Base-by-base conservation (phyloP, 83 land plant genomes). In the Diphasiastrum complanatum region DNA sequence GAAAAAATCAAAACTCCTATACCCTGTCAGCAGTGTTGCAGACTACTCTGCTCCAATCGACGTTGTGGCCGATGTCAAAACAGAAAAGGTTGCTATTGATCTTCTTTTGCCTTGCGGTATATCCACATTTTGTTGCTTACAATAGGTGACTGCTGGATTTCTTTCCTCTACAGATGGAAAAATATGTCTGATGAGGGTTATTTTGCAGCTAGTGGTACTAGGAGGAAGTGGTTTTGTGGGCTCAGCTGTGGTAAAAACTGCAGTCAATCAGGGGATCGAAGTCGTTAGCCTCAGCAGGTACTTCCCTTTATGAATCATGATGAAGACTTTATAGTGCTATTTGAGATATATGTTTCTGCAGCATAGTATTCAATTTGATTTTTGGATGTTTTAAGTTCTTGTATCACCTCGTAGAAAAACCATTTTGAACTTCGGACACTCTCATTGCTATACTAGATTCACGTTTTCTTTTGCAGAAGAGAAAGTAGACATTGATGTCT, bases 191-290 rank as follows among this genome's bases (percentile, higher is more conserved):
- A 2, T 55, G 10, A 24, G 20, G 35, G 41, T 22, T 54, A 16
- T 8, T 16, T 24, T 59, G 61, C 75, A 95, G 99, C 65, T 95
- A 66, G 78, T 95, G 5, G 97, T 95, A 25, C 61, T 95, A 60
- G 99, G 99, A 51, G 99, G 99, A 36, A 89, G 51, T 78, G 99
- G 99, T 25, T 95, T 89, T 78, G 99, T 95, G 47, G 99, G 99
- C 38, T 75, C 97, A 36, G 88, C 96, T 37, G 79, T 95, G 11
- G 89, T 97, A 75, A 86, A 89, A 61, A 87, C 96, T 57, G 99
- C 99, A 46, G 79, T 86, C 5, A 74, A 80, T 3, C 82, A 78
- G 74, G 93, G 90, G 58, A 80, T 95, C 33, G 96, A 90, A 20
- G 97, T 81, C 38, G 74, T 82, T 64, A 86, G 97, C 60, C 70